A percentile compares a stretch with the other conserved stretches of the same genome.
phyloP scores from a whole-genome alignment of 1,284 basidiomycete species.

The Ceratobasidium sp. region DNA sequence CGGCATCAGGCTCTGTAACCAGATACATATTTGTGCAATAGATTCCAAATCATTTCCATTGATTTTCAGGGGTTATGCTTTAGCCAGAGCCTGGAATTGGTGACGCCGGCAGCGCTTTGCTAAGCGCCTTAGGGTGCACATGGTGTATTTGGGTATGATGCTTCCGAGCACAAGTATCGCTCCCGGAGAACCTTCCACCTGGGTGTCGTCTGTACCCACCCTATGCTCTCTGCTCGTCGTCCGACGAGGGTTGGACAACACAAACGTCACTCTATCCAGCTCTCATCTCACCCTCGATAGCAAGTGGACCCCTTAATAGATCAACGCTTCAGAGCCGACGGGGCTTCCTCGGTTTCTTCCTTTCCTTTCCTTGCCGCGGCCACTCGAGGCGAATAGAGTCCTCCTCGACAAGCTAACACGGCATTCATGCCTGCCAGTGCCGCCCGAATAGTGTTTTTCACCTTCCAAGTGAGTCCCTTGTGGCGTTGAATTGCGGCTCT shows the following conservation, averaged over 20 bases:
- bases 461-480: constrained; percentile 15
- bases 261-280: background rate
- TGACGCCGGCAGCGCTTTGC: background rate
- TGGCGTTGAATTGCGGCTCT: background rate
- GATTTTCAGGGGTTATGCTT: too few relatives aligned
- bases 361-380: too few relatives aligned
- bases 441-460: constrained; percentile 27
- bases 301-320: too few relatives aligned
- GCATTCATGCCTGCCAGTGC: constrained; percentile 15
- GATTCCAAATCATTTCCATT: background rate
- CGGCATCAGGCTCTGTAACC: background rate
- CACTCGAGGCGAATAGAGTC: too few relatives aligned
- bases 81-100: background rate
- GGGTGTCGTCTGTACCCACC: background rate
- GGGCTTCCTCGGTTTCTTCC: too few relatives aligned
- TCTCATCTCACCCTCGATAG: background rate
- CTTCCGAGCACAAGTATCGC: constrained; percentile 4
- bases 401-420: background rate
- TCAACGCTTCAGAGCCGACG: too few relatives aligned
- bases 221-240: constrained; percentile 1
- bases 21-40: background rate
- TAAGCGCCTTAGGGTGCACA: too few relatives aligned
- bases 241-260: background rate
- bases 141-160: constrained; percentile 22
- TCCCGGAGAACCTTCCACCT: background rate